phyloP scores from a whole-genome alignment of 257 asterid species.

The Penstemon davidsonii region DNA sequence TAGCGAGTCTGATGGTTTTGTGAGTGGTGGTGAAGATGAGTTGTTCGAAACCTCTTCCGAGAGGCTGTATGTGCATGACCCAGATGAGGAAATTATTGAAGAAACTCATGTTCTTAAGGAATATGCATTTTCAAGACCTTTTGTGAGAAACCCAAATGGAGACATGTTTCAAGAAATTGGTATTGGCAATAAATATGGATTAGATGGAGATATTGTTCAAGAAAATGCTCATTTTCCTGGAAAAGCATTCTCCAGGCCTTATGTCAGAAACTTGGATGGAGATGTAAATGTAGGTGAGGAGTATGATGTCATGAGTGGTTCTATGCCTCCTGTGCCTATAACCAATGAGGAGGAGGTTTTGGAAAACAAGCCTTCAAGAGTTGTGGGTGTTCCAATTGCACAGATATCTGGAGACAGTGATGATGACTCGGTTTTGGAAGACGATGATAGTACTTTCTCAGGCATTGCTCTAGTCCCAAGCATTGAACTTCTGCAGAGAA shows the following conservation, averaged over 20 bases:
- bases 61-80: constrained; percentile 31
- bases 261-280: constrained; percentile 30
- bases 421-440: constrained; percentile 55
- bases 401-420: constrained; percentile 62
- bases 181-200: constrained; percentile 21
- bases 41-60: constrained; percentile 41
- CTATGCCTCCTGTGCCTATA: constrained; percentile 36
- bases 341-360: constrained; percentile 29
- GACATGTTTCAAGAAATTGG: constrained; percentile 28
- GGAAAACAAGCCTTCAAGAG: constrained; percentile 22
- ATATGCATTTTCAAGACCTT: constrained; percentile 35
- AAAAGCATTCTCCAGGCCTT: constrained; percentile 30
- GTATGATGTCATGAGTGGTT: neutral
- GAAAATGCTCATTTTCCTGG: constrained; percentile 27
- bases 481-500: constrained; percentile 37
- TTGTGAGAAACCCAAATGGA: constrained; percentile 33
- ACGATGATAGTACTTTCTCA: constrained; percentile 34
- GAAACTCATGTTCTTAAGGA: constrained; percentile 38
- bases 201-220: constrained; percentile 27
- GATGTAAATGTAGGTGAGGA: constrained; percentile 11
- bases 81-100: constrained; percentile 41
- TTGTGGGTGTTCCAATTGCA: constrained; percentile 53
- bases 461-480: constrained; percentile 46
- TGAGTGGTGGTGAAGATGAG: constrained; percentile 53
- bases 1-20: constrained; percentile 54